Percentiles rank a stretch among this genome's conserved stretches.
phyloP scores from a whole-genome alignment of 805 yeast genomes.

The Brettanomyces custersianus region DNA sequence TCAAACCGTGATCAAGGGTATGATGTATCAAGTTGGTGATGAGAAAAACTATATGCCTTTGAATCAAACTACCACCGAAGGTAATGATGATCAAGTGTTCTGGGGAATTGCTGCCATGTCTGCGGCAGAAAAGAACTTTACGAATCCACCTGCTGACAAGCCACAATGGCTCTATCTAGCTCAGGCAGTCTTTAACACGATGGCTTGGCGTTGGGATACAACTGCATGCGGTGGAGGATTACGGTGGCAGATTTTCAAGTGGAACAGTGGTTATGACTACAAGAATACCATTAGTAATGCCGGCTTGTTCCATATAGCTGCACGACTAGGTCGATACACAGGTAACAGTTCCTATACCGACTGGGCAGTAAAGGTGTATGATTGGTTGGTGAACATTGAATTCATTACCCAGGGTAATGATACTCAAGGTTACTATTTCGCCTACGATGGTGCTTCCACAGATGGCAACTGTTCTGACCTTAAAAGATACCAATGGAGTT shows the following conservation, averaged over 20 bases:
- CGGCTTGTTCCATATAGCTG: constrained; percentile 77
- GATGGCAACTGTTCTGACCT: constrained; percentile 53
- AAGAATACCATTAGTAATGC: constrained; percentile 91
- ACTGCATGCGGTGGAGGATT: constrained; percentile 76
- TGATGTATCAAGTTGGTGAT: constrained; percentile 66
- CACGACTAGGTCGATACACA: constrained; percentile 79
- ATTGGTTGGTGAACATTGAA: constrained; percentile 59
- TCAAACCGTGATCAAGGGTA: constrained; percentile 46
- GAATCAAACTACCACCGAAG: constrained; percentile 87
- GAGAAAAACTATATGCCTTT: constrained; percentile 75
- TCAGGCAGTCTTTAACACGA: constrained; percentile 85
- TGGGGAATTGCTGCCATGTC: constrained; percentile 93
- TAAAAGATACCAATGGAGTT: constrained; percentile 68
- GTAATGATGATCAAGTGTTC: constrained; percentile 96
- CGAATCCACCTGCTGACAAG: constrained; percentile 49
- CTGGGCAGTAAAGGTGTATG: constrained; percentile 68
- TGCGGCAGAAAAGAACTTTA: constrained; percentile 84
- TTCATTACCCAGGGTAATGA: constrained; percentile 35
- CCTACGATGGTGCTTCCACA: constrained; percentile 62
- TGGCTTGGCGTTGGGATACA: constrained; percentile 83
- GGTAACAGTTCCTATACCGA: constrained; percentile 64
- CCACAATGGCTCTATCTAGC: constrained; percentile 80
- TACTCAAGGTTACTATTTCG: constrained; percentile 29
- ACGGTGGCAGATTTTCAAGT: constrained; percentile 91
- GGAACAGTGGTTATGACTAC: constrained; percentile 92